phyloP scores from a whole-genome alignment of 306 rosid species.

The Astragalus glycyphyllos region DNA sequence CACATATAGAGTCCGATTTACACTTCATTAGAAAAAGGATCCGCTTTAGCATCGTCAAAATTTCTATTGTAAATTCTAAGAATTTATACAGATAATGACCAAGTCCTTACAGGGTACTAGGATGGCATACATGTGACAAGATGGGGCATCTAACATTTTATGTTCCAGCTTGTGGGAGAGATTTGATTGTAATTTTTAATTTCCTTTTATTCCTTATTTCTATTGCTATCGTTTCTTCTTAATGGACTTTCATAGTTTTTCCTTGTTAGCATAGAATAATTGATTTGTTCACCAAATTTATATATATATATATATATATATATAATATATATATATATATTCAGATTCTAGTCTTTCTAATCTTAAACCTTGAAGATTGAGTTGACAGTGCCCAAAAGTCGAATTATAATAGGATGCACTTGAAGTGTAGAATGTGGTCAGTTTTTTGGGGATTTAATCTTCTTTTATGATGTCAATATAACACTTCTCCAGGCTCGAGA shows the following conservation, averaged over 20 bases:
- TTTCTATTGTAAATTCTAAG: not conserved
- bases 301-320: too few relatives aligned
- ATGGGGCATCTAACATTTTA: too few relatives aligned
- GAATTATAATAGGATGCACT: slow-evolving; percentile 13
- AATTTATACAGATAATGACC: not conserved
- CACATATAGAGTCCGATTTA: not conserved
- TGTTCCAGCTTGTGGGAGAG: not conserved
- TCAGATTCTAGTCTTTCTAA: not conserved
- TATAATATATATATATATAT: too few relatives aligned
- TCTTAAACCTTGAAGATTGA: slow-evolving; percentile 2
- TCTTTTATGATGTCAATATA: slow-evolving; percentile 23
- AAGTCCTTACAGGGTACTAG: not conserved
- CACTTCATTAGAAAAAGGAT: not conserved
- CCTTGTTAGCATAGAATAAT: not conserved
- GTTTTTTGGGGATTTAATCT: slow-evolving; percentile 20
- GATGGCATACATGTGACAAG: not conserved
- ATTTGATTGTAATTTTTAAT: not conserved
- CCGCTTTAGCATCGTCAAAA: not conserved
- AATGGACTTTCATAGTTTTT: not conserved
- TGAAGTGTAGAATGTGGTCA: not conserved
- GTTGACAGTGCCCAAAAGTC: not conserved
- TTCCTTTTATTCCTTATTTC: not conserved
- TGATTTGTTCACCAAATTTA: not conserved
- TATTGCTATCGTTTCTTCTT: not conserved
- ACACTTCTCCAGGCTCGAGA: slow-evolving; percentile 60